A percentile compares a stretch with the other conserved stretches of the same genome.
Conservation (phyloP, 225 moss, liverwort and hornwort species). For the Thuidium tamariscinum region DNA sequence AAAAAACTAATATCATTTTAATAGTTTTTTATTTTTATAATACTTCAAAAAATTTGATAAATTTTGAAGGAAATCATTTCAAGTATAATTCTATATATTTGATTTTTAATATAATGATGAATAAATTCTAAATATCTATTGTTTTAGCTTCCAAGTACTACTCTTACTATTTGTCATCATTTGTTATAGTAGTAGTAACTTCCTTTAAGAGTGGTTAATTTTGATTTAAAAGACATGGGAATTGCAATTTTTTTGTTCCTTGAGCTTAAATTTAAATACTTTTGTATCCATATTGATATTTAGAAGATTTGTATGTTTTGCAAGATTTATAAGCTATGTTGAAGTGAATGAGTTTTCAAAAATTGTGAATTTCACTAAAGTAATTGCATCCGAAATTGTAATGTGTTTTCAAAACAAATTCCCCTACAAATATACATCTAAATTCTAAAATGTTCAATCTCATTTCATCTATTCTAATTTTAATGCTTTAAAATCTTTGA, state of each 20-base stretch:
- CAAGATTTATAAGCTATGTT: background rate
- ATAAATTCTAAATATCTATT: background rate
- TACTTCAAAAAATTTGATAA: no score
- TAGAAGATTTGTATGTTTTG: background rate
- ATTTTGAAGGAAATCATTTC: background rate
- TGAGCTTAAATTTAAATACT: no score
- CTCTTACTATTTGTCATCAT: background rate
- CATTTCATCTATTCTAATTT: fast-evolving
- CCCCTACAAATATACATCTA: fast-evolving
- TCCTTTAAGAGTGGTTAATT: no score
- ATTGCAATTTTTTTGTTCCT: background rate
- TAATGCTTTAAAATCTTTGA: fast-evolving
- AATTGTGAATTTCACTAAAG: background rate
- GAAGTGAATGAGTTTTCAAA: background rate
- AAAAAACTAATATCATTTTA: background rate
- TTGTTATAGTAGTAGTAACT: fast-evolving
- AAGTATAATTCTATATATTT: no score
- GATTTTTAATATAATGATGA: fast-evolving
- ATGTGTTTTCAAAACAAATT: background rate
- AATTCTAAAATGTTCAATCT: background rate
- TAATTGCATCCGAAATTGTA: background rate
- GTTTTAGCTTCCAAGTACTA: background rate
- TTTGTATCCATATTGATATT: background rate
- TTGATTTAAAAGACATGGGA: no score
- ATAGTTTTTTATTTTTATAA: background rate